A percentile compares a stretch with the other conserved stretches of the same genome.
Conservation (phyloP, 495 filamentous ascomycete genomes). For the Penicillium argentinense region DNA sequence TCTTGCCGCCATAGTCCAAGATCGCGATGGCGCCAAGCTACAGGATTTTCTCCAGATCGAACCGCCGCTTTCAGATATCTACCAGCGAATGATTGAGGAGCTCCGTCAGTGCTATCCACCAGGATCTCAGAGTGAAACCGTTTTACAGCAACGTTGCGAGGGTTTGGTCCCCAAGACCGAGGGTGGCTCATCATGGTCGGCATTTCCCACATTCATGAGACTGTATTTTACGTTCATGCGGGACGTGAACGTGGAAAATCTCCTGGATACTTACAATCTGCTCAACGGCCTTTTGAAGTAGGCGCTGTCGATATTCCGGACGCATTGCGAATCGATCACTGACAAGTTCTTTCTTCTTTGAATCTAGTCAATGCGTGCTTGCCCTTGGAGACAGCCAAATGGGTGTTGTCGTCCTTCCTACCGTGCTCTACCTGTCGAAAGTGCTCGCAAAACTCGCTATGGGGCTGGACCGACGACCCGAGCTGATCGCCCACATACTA, state of each 20-base stretch:
- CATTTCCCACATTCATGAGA: conserved; percentile 73
- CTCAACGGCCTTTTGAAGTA: conserved; percentile 73
- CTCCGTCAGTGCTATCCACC: conserved; percentile 56
- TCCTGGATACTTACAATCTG: conserved; percentile 71
- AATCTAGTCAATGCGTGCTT: conserved; percentile 65
- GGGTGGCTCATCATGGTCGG: conserved; percentile 67
- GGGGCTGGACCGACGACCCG: conserved; percentile 71
- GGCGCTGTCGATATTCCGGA: conserved; percentile 31
- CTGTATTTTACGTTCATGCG: conserved; percentile 78
- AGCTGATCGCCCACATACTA: conserved; percentile 61
- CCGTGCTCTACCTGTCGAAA: conserved; percentile 72
- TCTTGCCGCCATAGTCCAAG: conserved; percentile 52
- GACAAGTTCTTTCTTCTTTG: not conserved
- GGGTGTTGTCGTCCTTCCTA: conserved; percentile 75
- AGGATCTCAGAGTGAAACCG: conserved; percentile 45
- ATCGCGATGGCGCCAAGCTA: conserved; percentile 54
- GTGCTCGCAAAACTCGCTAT: conserved; percentile 78
- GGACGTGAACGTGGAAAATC: conserved; percentile 71
- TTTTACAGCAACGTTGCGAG: conserved; percentile 59
- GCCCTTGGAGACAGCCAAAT: conserved; percentile 76
- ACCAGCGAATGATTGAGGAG: conserved; percentile 65
- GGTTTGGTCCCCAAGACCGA: conserved; percentile 56
- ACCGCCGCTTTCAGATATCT: conserved; percentile 63
- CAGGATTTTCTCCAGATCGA: conserved; percentile 63
- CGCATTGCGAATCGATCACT: conserved; percentile 1